Base-by-base conservation (phyloP, 2,329 filamentous ascomycete genomes). In the Sporothrix mexicana region DNA sequence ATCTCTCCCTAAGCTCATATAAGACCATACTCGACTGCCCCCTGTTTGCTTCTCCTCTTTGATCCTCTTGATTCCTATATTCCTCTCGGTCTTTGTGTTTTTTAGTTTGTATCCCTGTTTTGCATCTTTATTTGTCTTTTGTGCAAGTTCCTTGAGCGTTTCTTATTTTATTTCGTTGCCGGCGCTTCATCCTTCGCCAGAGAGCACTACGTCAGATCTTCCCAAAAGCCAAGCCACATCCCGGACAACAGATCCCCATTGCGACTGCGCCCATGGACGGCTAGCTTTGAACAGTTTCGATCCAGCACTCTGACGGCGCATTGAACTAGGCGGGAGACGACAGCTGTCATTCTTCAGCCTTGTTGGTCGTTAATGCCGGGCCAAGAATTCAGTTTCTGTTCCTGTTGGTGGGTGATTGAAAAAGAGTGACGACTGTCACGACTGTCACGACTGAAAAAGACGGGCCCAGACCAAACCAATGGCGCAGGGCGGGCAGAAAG, bases 401-500 rank as follows among this genome's bases (percentile, higher is more conserved):
- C 25, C 17, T 25, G 20, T 25, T 62, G 55, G 55, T 62, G 25
- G 57, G 66, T 15, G 47, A 49, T 55, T 17, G 64, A 41, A 36
- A 2, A 3, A 36, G 30, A 36, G 30, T 36, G 3, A 36, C 30
- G 30, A 36, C 30, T 36, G 30, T 36, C 13, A n/a, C n/a, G n/a
- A n/a, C n/a, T n/a, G n/a, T 41, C 13, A 8, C 17, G 30, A 61
- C 15, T n/a, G 36, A 7, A 8, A 51, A n/a, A 51, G 59, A 62
- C 59, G 9, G 59, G 17, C 36, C 30, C 20, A n/a, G 13, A 8
- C 55, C 55, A 61, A 61, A 41, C 55, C 67, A 70, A 70, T 70
- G 53, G 59, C 61, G 57, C 55, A 72, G 51, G 62, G 55, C 20
- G 53, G 30, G 55, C 57, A 53, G 47, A 72, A 30, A 13, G 36